A percentile compares a stretch with the other conserved stretches of the same genome.
phyloP scores from a whole-genome alignment of 306 rosid species.

The Pyrus betulifolia region DNA sequence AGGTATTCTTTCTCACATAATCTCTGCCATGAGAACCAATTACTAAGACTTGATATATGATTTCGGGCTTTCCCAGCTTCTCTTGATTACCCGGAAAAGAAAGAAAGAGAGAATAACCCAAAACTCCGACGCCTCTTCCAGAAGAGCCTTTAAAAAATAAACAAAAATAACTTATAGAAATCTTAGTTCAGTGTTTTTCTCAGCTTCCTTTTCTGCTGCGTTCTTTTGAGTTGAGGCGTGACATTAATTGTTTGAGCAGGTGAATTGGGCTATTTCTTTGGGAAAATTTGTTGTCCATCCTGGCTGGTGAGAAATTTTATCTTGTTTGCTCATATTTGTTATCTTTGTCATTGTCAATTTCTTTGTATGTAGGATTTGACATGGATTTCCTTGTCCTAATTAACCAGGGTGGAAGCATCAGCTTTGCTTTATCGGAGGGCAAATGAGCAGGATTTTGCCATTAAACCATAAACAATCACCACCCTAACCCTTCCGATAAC shows the following conservation, averaged over 20 bases:
- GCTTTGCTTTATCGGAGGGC: conserved; percentile 98
- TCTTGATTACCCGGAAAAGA: neutral
- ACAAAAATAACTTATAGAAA: neutral
- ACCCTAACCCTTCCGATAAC: conserved; percentile 31
- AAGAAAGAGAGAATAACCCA: neutral
- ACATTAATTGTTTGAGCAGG: conserved; percentile 49
- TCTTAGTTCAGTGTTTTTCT: neutral
- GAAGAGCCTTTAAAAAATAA: neutral
- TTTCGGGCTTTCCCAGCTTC: neutral
- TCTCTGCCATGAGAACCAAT: neutral
- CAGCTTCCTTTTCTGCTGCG: neutral
- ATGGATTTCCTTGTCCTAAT: conserved; percentile 2
- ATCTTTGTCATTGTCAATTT: neutral
- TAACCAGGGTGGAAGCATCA: conserved; percentile 98
- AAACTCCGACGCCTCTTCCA: neutral
- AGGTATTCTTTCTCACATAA: conserved; percentile 47
- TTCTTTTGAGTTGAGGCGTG: neutral
- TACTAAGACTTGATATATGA: neutral
- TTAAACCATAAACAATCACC: conserved; percentile 46
- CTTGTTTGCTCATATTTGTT: neutral
- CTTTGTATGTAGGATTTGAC: conserved; percentile 13
- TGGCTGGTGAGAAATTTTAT: conserved; percentile 64
- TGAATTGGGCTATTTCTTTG: conserved; percentile 70
- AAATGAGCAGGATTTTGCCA: conserved; percentile 82
- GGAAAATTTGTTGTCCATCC: conserved; percentile 90